Percentiles rank a stretch among this genome's conserved stretches.
Conservation (phyloP, 1,284 basidiomycete genomes). For the Schizophyllum commune region DNA sequence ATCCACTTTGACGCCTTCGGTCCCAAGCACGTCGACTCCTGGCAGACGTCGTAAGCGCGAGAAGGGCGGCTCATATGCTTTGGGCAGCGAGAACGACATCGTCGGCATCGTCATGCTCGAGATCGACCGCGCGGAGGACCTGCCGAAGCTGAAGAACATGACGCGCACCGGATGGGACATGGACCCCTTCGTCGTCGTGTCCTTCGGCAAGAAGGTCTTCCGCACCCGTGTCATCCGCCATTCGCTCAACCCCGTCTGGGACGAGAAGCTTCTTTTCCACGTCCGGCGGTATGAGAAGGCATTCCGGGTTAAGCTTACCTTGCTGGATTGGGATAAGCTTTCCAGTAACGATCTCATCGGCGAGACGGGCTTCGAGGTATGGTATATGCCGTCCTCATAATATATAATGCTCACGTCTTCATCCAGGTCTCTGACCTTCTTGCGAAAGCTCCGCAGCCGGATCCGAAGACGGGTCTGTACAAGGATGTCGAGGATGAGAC, state of each 20-base stretch:
- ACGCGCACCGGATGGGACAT: slow-evolving; percentile 88
- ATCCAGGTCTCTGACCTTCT: slow-evolving; percentile 54
- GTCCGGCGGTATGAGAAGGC: slow-evolving; percentile 74
- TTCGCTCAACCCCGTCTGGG: slow-evolving; percentile 86
- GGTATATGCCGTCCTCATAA: not conserved
- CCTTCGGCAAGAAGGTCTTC: slow-evolving; percentile 96
- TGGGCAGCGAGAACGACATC: slow-evolving; percentile 68
- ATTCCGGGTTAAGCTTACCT: slow-evolving; percentile 27
- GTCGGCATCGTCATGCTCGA: slow-evolving; percentile 90
- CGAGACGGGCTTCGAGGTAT: slow-evolving; percentile 53
- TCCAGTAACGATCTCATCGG: slow-evolving; percentile 86
- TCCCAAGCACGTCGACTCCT: not conserved
- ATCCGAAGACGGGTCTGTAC: slow-evolving; percentile 58
- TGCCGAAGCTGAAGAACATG: slow-evolving; percentile 80
- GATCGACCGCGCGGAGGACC: slow-evolving; percentile 63
- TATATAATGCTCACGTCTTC: not conserved
- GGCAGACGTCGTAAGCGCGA: slow-evolving; percentile 18
- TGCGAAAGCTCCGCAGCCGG: slow-evolving; percentile 64
- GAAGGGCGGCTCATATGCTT: slow-evolving; percentile 44
- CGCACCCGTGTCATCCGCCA: slow-evolving; percentile 87
- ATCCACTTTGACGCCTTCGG: not conserved
- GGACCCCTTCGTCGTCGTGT: slow-evolving; percentile 95
- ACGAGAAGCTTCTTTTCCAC: slow-evolving; percentile 95
- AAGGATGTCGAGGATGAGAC: slow-evolving; percentile 47
- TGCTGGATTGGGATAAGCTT: slow-evolving; percentile 94